A percentile compares a stretch with the other conserved stretches of the same genome.
phyloP scores from a whole-genome alignment of 768 basidiomycete species.

The Termitomyces sp. region DNA sequence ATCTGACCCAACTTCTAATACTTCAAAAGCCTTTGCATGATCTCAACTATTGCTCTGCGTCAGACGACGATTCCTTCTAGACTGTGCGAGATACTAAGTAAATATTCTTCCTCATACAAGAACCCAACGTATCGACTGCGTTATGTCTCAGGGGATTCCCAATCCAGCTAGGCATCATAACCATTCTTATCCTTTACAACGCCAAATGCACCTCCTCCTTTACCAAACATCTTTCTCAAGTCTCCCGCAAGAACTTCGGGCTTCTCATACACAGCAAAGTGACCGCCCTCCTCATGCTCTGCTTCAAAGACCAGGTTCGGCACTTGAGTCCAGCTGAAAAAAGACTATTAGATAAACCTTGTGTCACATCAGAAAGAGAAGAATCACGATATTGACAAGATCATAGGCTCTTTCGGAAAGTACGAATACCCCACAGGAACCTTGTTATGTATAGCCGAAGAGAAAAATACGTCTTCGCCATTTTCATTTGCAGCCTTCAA shows the following conservation, averaged over 20 bases:
- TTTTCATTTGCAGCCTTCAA: constrained; percentile 12
- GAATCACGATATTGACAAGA: constrained; percentile 19
- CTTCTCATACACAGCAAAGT: constrained; percentile 50
- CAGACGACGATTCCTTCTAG: too few relatives aligned
- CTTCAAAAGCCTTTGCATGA: too few relatives aligned
- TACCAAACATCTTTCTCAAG: constrained; percentile 41
- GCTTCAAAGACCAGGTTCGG: constrained; percentile 39
- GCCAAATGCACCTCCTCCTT: too few relatives aligned
- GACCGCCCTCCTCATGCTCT: constrained; percentile 46
- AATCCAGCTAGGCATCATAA: too few relatives aligned
- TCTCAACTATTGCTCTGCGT: too few relatives aligned
- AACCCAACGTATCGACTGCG: too few relatives aligned
- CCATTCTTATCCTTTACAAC: too few relatives aligned
- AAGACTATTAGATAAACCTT: not conserved
- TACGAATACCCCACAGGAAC: constrained; percentile 44
- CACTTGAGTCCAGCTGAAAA: constrained; percentile 34
- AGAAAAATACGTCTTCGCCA: not conserved
- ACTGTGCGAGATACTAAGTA: too few relatives aligned
- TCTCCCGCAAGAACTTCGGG: constrained; percentile 32
- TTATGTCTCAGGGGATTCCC: too few relatives aligned
- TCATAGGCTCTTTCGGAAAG: constrained; percentile 43
- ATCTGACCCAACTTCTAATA: too few relatives aligned
- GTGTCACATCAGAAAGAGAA: not conserved
- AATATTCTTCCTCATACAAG: too few relatives aligned
- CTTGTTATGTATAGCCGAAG: constrained; percentile 1